A percentile compares a stretch with the other conserved stretches of the same genome.
Conservation (phyloP, 139 green algal genomes). For the Pleodorina starrii region DNA sequence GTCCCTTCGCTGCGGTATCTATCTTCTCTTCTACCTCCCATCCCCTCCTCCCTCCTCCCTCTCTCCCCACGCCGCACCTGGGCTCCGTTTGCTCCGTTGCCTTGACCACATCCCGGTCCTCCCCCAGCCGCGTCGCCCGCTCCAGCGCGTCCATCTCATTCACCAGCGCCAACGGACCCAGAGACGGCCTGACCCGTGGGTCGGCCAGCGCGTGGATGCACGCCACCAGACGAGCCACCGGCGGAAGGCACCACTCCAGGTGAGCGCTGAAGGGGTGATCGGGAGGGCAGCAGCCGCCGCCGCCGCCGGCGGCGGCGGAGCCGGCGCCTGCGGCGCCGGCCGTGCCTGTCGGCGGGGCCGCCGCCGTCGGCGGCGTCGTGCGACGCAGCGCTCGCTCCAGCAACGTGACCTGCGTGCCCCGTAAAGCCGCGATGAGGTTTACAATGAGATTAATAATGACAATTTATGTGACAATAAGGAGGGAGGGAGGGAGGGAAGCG, state of each 20-base stretch:
- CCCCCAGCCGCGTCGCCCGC: conserved; percentile 71
- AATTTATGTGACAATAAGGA: too few species aligned
- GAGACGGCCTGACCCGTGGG: conserved; percentile 45
- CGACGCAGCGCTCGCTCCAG: conserved; percentile 73
- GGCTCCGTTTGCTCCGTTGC: conserved; percentile 40
- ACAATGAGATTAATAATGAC: too few species aligned
- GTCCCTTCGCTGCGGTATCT: too few species aligned
- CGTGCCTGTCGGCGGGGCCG: background rate
- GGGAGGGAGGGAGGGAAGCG: too few species aligned
- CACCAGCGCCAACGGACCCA: conserved; percentile 45
- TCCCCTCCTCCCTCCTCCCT: conserved; percentile 25
- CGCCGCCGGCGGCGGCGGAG: background rate
- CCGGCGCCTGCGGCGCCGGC: background rate
- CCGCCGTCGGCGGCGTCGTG: conserved; percentile 27
- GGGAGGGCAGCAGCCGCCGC: background rate
- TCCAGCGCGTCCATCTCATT: conserved; percentile 79
- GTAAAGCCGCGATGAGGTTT: too few species aligned
- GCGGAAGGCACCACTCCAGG: conserved; percentile 67
- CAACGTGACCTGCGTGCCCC: conserved; percentile 74
- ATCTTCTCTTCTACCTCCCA: background rate
- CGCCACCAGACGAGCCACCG: conserved; percentile 54
- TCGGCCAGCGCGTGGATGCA: conserved; percentile 73
- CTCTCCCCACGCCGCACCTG: too few species aligned
- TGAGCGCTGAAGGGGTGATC: conserved; percentile 45
- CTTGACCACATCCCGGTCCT: conserved; percentile 60